phyloP scores from a whole-genome alignment of 2,329 filamentous ascomycete genomes.

The Talaromyces sp. region DNA sequence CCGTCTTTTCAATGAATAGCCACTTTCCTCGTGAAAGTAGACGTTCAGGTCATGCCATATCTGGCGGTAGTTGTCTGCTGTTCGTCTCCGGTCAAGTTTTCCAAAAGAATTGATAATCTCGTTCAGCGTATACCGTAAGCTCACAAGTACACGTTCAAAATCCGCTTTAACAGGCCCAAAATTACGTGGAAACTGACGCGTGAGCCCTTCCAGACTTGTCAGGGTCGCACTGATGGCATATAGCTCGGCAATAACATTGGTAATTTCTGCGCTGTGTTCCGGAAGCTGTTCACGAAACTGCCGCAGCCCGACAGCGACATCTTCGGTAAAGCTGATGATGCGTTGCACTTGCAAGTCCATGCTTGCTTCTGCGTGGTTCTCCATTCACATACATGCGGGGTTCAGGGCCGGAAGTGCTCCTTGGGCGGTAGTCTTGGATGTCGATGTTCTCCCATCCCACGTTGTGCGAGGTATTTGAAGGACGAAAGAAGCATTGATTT shows the following conservation, averaged over 20 bases:
- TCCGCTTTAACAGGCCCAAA: constrained; percentile 47
- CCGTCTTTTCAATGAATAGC: constrained; percentile 48
- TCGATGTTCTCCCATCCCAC: neutral
- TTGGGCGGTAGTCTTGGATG: constrained; percentile 1
- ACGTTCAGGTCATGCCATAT: constrained; percentile 53
- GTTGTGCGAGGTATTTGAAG: neutral
- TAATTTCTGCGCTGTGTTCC: constrained; percentile 53
- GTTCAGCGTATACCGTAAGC: constrained; percentile 52
- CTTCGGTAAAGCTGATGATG: constrained; percentile 52
- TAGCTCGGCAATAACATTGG: constrained; percentile 54
- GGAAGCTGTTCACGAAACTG: constrained; percentile 53
- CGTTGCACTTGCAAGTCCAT: constrained; percentile 42
- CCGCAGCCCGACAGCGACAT: constrained; percentile 53
- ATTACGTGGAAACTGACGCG: constrained; percentile 41
- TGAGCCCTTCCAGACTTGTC: constrained; percentile 47
- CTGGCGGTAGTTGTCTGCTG: constrained; percentile 43
- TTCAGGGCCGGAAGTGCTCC: neutral
- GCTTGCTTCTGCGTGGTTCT: constrained; percentile 26
- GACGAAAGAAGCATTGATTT: constrained; percentile 1
- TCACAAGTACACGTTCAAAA: constrained; percentile 49
- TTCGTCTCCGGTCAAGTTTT: constrained; percentile 34
- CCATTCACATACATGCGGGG: constrained; percentile 23
- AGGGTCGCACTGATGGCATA: constrained; percentile 55
- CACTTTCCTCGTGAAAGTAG: constrained; percentile 49
- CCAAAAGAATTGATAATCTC: constrained; percentile 51